Evolutionary conservation across 2,329 filamentous ascomycete genomes (phyloP).

Genomic region (Simplicillium aogashimaense): DNA sequence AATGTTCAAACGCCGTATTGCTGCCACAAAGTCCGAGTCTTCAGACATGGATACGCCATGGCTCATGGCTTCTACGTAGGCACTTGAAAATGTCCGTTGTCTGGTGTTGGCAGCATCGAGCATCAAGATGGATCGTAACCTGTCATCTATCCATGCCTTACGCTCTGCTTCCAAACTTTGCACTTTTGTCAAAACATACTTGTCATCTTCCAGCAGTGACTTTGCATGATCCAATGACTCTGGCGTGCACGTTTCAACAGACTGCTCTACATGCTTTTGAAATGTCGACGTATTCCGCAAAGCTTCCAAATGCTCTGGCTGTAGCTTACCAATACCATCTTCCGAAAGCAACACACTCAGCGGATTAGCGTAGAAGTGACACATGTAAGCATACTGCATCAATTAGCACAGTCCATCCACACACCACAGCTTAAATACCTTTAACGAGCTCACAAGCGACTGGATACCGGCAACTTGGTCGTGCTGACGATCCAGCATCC

Average conservation of each 20-base stretch:
- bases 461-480: conserved; percentile 71
- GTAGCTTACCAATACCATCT: conserved; percentile 25
- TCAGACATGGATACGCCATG: conserved; percentile 43
- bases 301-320: conserved; percentile 55
- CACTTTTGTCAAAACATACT: conserved; percentile 37
- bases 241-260: conserved; percentile 31
- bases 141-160: conserved; percentile 26
- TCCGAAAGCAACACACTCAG: conserved; percentile 51
- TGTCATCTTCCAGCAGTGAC: conserved; percentile 50
- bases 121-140: conserved; percentile 41
- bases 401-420: not conserved
- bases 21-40: conserved; percentile 42
- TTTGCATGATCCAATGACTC: conserved; percentile 30
- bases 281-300: conserved; percentile 63
- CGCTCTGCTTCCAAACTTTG: conserved; percentile 16
- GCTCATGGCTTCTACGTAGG: conserved; percentile 53
- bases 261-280: conserved; percentile 38
- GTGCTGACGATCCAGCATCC: conserved; percentile 60
- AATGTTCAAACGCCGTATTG: conserved; percentile 46
- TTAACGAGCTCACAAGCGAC: conserved; percentile 59
- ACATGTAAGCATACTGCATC: conserved; percentile 70
- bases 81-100: conserved; percentile 33
- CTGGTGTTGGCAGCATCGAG: conserved; percentile 26
- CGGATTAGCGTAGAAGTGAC: conserved; percentile 72
- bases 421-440: conserved; percentile 29